Evolutionary conservation across 2,329 filamentous ascomycete genomes (phyloP).

Genomic region (Hypocreales sp.): DNA sequence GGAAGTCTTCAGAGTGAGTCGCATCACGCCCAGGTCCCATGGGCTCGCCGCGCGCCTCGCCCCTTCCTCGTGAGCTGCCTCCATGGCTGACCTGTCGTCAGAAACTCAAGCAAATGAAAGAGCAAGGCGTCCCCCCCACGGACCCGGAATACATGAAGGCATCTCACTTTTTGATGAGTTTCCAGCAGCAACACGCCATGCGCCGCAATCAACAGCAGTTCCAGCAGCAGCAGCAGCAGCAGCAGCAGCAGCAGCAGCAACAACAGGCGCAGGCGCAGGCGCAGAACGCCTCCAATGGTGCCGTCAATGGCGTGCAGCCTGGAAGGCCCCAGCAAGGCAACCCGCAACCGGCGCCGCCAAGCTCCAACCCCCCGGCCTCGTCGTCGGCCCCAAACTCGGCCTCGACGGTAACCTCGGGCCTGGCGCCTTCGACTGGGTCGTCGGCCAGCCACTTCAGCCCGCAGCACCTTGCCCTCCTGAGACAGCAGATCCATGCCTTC

Average conservation of each 20-base stretch:
- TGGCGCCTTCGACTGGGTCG: conserved; percentile 12
- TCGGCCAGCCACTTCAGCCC: conserved; percentile 50
- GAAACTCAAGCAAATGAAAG: conserved; percentile 85
- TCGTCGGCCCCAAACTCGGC: conserved; percentile 20
- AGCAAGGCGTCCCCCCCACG: conserved; percentile 60
- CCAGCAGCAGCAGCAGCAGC: conserved; percentile 17
- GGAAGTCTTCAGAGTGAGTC: conserved; percentile 51
- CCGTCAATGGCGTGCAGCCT: conserved; percentile 32
- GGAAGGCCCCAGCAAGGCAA: conserved; percentile 22
- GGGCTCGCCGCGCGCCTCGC: not conserved
- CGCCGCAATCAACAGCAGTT: conserved; percentile 29
- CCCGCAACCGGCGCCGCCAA: conserved; percentile 15
- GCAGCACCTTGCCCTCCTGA: conserved; percentile 64
- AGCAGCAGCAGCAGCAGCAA: conserved; percentile 29
- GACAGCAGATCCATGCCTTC: conserved; percentile 82
- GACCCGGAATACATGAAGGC: conserved; percentile 83
- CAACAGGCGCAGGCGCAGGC: conserved; percentile 27
- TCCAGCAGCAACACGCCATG: conserved; percentile 51
- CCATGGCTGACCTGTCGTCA: conserved; percentile 18
- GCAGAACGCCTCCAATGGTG: conserved; percentile 40
- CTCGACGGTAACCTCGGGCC: conserved; percentile 15
- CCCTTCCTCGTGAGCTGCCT: no score
- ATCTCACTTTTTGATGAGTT: conserved; percentile 55
- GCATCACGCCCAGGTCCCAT: not conserved
- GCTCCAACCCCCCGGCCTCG: conserved; percentile 19